A percentile compares a stretch with the other conserved stretches of the same genome.
Conservation (phyloP, 192 early-diverging fungal genomes). For the Diversispora epigaea region DNA sequence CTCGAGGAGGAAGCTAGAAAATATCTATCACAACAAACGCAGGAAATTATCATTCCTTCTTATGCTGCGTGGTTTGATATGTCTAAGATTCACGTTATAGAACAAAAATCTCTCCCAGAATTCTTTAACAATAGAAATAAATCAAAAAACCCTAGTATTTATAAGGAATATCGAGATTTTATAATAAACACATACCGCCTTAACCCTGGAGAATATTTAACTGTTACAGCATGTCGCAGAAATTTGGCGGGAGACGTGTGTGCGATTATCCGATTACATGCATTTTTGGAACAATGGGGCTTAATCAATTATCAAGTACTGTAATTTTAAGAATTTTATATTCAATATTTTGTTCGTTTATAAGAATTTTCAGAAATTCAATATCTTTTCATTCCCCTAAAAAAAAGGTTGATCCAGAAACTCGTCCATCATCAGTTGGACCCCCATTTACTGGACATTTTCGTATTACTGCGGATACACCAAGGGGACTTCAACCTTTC, state of each 20-base stretch:
- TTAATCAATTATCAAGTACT: conserved; percentile 95
- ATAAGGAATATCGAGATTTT: conserved; percentile 95
- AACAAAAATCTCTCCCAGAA: conserved; percentile 87
- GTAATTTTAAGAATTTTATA: conserved; percentile 17
- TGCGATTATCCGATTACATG: conserved; percentile 97
- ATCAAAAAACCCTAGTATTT: conserved; percentile 89
- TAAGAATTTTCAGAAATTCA: neutral
- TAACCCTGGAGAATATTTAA: conserved; percentile 93
- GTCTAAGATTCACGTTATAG: conserved; percentile 77
- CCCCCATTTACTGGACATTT: conserved; percentile 98
- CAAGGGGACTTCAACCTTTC: conserved; percentile 83
- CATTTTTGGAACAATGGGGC: conserved; percentile 99
- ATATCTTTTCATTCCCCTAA: neutral
- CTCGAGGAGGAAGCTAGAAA: conserved; percentile 67
- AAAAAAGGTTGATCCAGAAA: conserved; percentile 83
- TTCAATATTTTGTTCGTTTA: neutral
- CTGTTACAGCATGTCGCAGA: conserved; percentile 94
- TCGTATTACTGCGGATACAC: conserved; percentile 91
- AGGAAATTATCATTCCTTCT: conserved; percentile 76
- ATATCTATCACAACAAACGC: conserved; percentile 66
- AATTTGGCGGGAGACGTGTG: conserved; percentile 99
- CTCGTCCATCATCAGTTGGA: conserved; percentile 84
- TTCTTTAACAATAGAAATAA: conserved; percentile 94
- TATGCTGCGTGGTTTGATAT: conserved; percentile 95
- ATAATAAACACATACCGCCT: conserved; percentile 98